A percentile compares a stretch with the other conserved stretches of the same genome.
These are phyloP conservation scores for Yamadazyma diospyri DNA, from an alignment of 1,139 yeast species.

Conservation along the genomic window DNA sequence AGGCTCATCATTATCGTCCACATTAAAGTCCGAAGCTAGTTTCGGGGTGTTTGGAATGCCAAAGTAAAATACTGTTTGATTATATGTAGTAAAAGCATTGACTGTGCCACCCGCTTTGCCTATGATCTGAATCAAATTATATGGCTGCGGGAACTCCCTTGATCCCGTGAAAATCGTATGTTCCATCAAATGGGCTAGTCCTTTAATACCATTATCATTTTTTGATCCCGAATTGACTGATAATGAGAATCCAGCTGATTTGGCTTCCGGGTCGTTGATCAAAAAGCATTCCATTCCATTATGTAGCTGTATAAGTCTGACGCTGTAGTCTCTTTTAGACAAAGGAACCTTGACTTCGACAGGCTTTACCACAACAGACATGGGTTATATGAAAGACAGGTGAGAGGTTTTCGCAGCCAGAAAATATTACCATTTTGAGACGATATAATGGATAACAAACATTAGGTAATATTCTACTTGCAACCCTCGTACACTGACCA, in stretches of 20 bases:
- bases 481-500: too few species aligned
- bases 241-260: conserved; percentile 39
- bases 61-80: conserved; percentile 57
- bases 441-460: conserved; percentile 6
- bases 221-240: conserved; percentile 63
- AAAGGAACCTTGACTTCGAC: conserved; percentile 5
- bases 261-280: conserved; percentile 55
- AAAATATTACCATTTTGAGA: conserved; percentile 5
- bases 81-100: conserved; percentile 69
- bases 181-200: conserved; percentile 74
- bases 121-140: conserved; percentile 41
- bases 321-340: neutral
- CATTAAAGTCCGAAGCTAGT: conserved; percentile 2
- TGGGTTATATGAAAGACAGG: neutral
- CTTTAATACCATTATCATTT: conserved; percentile 54
- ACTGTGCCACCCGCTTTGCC: conserved; percentile 49
- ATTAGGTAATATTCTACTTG: too few species aligned
- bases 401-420: conserved; percentile 11
- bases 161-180: conserved; percentile 64
- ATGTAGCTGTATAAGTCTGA: conserved; percentile 14
- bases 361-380: neutral
- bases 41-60: conserved; percentile 46
- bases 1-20: conserved; percentile 19
- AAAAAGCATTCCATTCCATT: conserved; percentile 53
- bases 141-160: conserved; percentile 47